These are phyloP conservation scores for Sapria himalayana DNA, from an alignment of 345 rosid genomes.

Conservation along the genomic window DNA sequence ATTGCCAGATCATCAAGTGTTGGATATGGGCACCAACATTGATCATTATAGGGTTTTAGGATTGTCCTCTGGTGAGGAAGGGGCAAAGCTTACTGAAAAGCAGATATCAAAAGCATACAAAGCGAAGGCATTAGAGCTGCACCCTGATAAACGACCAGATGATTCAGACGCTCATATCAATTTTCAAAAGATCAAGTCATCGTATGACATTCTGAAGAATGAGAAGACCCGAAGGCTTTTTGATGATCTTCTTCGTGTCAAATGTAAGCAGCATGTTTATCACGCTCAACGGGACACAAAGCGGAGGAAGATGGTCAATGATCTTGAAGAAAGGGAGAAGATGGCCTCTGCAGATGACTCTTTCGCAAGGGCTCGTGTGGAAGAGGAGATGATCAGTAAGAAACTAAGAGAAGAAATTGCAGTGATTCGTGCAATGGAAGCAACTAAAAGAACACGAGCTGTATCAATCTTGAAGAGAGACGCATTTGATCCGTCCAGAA, in stretches of 20 bases:
- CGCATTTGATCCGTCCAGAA: slow-evolving; percentile 13
- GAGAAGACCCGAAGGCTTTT: slow-evolving; percentile 65
- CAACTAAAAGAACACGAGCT: slow-evolving; percentile 16
- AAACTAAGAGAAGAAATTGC: slow-evolving; percentile 57
- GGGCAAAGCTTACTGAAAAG: slow-evolving; percentile 39
- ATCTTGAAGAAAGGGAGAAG: slow-evolving; percentile 69
- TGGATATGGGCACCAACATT: slow-evolving; percentile 25
- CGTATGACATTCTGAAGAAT: slow-evolving; percentile 60
- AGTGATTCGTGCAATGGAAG: slow-evolving; percentile 44
- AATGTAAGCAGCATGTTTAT: slow-evolving; percentile 38
- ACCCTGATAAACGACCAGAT: slow-evolving; percentile 70
- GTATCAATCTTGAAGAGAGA: slow-evolving; percentile 13
- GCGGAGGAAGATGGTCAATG: slow-evolving; percentile 56
- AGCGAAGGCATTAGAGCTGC: slow-evolving; percentile 54
- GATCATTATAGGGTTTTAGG: slow-evolving; percentile 78
- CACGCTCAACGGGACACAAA: slow-evolving; percentile 39
- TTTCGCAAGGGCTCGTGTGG: slow-evolving; percentile 19
- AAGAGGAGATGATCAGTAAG: slow-evolving; percentile 50
- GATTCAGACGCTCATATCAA: slow-evolving; percentile 66
- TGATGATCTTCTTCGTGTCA: slow-evolving; percentile 60
- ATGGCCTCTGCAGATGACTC: slow-evolving; percentile 43
- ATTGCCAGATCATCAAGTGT: not conserved
- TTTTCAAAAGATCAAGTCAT: slow-evolving; percentile 53
- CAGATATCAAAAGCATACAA: slow-evolving; percentile 69
- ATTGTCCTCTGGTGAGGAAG: slow-evolving; percentile 72